Evolutionary conservation across 345 rosid species (phyloP), one percentile per base, ranked within the genome.

Genomic region (Gynandropsis gynandra): DNA sequence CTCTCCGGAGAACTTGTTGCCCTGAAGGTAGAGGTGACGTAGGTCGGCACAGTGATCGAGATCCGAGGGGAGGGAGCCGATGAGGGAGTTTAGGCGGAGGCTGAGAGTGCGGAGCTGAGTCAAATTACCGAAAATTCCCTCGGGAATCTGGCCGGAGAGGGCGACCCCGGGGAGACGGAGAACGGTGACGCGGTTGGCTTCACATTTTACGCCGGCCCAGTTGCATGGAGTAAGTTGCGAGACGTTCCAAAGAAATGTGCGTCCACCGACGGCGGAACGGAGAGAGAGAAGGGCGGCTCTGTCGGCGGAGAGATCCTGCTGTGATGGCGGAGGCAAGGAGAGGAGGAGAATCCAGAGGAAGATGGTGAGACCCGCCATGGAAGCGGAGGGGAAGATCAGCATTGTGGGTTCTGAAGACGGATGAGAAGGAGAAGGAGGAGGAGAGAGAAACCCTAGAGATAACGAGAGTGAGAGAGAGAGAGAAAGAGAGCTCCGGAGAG

Each of bases 161-260:
- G 90, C 64, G 11, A 76, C 80, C 0, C 96, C 96, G 42, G 96
- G 98, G 0, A 90, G 79, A 34, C 82, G 79, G 4, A 90, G 79
- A 16, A 10, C 71, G 1, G 78, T 67, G 21, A 65, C 70, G 33
- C 70, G 13, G 45, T 65, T 58, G 14, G 1, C 4, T 9, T 58
- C 70, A 48, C 70, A 65, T 52, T 58, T 58, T 20, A 65, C 70
- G 1, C 70, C 70, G 33, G 70, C 44, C 70, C 70, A 65, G 50
- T 32, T 45, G 29, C 70, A 65, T 0, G 70, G 70, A 0, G 70
- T 5, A 44, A 50, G 47, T 9, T 65, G 54, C 12, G 20, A 44
- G 21, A 59, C 33, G 56, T 65, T 21, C 70, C 70, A 65, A 4
- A 16, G 65, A 35, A 52, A 59, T 16, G 65, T 65, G 7, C 70